Percentiles rank a stretch among this genome's conserved stretches.
Conservation (phyloP, 1,139 yeast species). For the Candida sanyaensis region DNA sequence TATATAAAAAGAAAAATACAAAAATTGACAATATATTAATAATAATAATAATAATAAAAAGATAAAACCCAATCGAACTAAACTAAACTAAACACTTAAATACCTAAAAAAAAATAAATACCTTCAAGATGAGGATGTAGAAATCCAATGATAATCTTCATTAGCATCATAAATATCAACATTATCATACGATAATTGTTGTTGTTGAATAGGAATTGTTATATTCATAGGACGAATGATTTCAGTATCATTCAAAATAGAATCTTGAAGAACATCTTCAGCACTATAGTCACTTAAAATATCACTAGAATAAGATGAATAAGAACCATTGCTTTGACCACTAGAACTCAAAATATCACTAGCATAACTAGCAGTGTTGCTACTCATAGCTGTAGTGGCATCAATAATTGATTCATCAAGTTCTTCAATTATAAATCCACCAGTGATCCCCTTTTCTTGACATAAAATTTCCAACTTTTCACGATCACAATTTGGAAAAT, state of each 20-base stretch:
- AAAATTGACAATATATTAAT: background rate
- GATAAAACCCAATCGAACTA: background rate
- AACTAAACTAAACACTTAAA: background rate
- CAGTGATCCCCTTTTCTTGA: constrained; percentile 49
- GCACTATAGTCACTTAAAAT: constrained; percentile 10
- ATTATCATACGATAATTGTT: background rate
- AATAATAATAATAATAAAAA: too few species aligned
- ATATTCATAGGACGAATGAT: constrained; percentile 23
- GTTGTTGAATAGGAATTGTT: constrained; percentile 8
- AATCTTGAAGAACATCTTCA: constrained; percentile 16
- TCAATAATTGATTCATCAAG: constrained; percentile 3
- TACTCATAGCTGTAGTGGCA: background rate
- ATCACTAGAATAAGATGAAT: constrained; percentile 14
- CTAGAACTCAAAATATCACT: constrained; percentile 28
- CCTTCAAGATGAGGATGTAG: constrained; percentile 9
- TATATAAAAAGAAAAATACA: too few species aligned
- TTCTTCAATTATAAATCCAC: constrained; percentile 49
- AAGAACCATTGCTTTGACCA: background rate
- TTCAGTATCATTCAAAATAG: constrained; percentile 22
- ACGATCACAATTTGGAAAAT: constrained; percentile 60
- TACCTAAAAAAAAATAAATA: background rate
- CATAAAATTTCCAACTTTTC: constrained; percentile 51
- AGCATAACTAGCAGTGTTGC: constrained; percentile 11
- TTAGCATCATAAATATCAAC: constrained; percentile 8
- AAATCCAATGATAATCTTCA: constrained; percentile 26